Evolutionary conservation across 2,329 filamentous ascomycete species (phyloP).

Genomic region (Diaporthe nobilis): DNA sequence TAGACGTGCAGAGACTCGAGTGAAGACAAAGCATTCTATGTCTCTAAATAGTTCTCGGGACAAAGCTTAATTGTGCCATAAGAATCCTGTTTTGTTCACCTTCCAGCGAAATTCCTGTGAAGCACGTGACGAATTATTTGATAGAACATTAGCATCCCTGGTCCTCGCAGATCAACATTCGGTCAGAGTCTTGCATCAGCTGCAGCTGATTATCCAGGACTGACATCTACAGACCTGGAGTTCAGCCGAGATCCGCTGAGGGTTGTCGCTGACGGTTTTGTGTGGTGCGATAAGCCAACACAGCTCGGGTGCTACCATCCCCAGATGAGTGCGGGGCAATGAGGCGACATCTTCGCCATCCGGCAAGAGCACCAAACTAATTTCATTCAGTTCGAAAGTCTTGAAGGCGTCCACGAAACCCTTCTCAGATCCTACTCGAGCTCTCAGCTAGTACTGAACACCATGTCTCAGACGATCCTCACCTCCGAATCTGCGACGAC

Average conservation of each 20-base stretch:
- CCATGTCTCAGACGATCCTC: conserved; percentile 40
- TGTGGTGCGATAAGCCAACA: conserved; percentile 2
- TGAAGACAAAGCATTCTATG: background rate
- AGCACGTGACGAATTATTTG: background rate
- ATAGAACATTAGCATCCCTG: background rate
- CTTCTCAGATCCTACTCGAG: background rate
- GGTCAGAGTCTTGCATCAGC: background rate
- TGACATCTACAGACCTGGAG: background rate
- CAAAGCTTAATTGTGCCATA: background rate
- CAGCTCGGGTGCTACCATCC: background rate
- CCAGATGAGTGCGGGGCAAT: background rate
- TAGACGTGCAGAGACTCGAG: background rate
- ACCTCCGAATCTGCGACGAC: conserved; percentile 13
- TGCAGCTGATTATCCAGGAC: background rate
- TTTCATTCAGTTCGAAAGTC: too few relatives aligned
- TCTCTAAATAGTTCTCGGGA: background rate
- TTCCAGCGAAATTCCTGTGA: background rate
- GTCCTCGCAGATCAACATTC: background rate
- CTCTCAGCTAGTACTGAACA: background rate
- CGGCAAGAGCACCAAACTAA: background rate
- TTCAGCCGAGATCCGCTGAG: background rate
- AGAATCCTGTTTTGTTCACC: background rate
- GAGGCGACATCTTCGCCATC: background rate
- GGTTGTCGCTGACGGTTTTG: background rate
- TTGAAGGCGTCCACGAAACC: background rate